Evolutionary conservation across 345 rosid species (phyloP).

Genomic region (Populus ilicifolia): DNA sequence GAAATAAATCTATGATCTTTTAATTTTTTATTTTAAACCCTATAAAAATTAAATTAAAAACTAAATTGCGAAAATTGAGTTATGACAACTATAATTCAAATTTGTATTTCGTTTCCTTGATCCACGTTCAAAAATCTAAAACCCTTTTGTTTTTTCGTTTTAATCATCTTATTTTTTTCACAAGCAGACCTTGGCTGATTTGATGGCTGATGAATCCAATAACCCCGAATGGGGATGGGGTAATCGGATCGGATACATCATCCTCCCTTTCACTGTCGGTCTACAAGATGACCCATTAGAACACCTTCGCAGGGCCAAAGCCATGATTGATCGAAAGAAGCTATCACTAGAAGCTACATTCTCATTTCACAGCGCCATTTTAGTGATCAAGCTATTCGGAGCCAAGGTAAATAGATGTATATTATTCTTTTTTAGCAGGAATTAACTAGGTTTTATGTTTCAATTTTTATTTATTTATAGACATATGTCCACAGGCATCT

Average conservation of each 20-base stretch:
- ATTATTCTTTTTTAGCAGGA: background rate
- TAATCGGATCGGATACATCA: conserved; percentile 32
- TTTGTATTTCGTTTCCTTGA: too few species aligned
- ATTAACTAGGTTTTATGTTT: background rate
- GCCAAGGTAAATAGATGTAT: conserved; percentile 12
- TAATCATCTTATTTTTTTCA: background rate
- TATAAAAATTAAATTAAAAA: too few species aligned
- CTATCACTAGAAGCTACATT: conserved; percentile 21
- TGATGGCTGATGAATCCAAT: conserved; percentile 21
- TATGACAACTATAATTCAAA: too few species aligned
- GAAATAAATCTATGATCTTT: too few species aligned
- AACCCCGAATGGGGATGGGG: conserved; percentile 39
- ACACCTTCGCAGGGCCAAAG: conserved; percentile 27
- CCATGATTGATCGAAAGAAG: conserved; percentile 33
- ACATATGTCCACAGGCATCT: conserved; percentile 14
- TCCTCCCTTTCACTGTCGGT: conserved; percentile 31
- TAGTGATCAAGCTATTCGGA: conserved; percentile 8
- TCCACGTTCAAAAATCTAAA: too few species aligned
- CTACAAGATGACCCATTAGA: conserved; percentile 35
- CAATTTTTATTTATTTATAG: background rate
- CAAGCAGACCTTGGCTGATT: conserved; percentile 26
- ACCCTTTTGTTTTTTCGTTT: too few species aligned
- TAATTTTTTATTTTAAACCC: too few species aligned
- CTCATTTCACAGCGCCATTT: conserved; percentile 6
- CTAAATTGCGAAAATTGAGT: too few species aligned